Conservation (phyloP, 345 rosid species). For the Zanthoxylum bungeanum region DNA sequence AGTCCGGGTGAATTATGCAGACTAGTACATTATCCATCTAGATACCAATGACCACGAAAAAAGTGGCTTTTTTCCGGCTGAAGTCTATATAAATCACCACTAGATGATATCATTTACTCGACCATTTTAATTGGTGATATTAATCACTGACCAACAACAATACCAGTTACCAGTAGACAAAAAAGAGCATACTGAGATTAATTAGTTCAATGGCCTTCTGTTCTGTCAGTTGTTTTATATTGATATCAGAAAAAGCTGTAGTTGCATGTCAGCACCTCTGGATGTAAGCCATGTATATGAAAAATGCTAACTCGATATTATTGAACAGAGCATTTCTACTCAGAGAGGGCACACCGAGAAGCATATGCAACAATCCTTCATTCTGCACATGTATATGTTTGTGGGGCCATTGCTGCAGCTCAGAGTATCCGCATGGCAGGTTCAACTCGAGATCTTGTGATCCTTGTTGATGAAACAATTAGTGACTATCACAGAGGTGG, state of each 20-base stretch:
- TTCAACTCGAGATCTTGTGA: slow-evolving; percentile 80
- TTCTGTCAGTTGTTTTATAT: background rate
- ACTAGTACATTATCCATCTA: background rate
- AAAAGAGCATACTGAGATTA: background rate
- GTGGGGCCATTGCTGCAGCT: slow-evolving; percentile 89
- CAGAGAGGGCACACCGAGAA: slow-evolving; percentile 58
- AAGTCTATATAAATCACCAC: too few relatives aligned
- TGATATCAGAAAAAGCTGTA: background rate
- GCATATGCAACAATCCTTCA: slow-evolving; percentile 88
- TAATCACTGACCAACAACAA: background rate
- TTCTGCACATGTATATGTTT: slow-evolving; percentile 80
- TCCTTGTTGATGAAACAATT: slow-evolving; percentile 77
- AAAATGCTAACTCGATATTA: background rate
- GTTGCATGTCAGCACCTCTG: too few relatives aligned
- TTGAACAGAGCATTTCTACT: slow-evolving; percentile 63
- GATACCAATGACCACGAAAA: background rate
- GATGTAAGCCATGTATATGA: too few relatives aligned
- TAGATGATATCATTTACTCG: too few relatives aligned
- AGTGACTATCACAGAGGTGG: slow-evolving; percentile 69
- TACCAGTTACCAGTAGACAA: background rate
- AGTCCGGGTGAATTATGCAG: background rate
- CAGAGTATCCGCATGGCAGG: slow-evolving; percentile 90
- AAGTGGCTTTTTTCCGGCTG: too few relatives aligned
- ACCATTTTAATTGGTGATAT: too few relatives aligned
- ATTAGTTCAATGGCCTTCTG: background rate